These are phyloP conservation scores for Solanum bulbocastanum DNA, from an alignment of 257 asterid genomes.

Conservation along the genomic window DNA sequence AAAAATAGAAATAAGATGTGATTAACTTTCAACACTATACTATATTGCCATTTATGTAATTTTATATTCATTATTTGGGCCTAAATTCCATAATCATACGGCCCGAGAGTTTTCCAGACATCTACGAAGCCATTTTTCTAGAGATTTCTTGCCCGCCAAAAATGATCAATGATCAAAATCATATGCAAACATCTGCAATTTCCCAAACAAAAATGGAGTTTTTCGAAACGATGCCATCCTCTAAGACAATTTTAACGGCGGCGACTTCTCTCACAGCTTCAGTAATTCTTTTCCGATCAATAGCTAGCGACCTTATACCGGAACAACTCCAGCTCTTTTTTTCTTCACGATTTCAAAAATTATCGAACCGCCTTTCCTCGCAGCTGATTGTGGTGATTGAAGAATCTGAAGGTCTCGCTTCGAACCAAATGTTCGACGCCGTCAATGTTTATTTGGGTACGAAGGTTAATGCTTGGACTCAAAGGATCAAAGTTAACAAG, in stretches of 20 bases:
- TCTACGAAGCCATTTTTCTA: neutral
- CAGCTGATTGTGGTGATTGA: conserved; percentile 51
- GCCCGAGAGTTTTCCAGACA: no score
- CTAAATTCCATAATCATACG: no score
- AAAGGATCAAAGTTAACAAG: conserved; percentile 48
- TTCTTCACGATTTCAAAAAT: conserved; percentile 22
- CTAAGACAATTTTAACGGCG: conserved; percentile 33
- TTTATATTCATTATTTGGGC: no score
- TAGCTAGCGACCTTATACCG: conserved; percentile 46
- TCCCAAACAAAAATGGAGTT: conserved; percentile 9
- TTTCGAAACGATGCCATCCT: conserved; percentile 27
- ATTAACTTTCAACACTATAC: no score
- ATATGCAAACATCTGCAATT: neutral
- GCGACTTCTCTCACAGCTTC: conserved; percentile 46
- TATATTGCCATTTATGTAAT: no score
- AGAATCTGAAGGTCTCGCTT: conserved; percentile 55
- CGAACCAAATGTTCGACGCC: conserved; percentile 53
- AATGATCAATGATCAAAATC: neutral
- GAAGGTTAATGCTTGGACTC: conserved; percentile 36
- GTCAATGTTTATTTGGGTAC: conserved; percentile 45
- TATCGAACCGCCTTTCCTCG: conserved; percentile 37
- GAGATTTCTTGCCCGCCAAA: neutral
- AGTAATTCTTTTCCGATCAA: conserved; percentile 35
- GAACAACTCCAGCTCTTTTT: conserved; percentile 23
- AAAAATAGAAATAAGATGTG: no score